These are phyloP conservation scores for Tricholoma sp. DNA, from an alignment of 768 basidiomycete genomes.

Conservation along the genomic window DNA sequence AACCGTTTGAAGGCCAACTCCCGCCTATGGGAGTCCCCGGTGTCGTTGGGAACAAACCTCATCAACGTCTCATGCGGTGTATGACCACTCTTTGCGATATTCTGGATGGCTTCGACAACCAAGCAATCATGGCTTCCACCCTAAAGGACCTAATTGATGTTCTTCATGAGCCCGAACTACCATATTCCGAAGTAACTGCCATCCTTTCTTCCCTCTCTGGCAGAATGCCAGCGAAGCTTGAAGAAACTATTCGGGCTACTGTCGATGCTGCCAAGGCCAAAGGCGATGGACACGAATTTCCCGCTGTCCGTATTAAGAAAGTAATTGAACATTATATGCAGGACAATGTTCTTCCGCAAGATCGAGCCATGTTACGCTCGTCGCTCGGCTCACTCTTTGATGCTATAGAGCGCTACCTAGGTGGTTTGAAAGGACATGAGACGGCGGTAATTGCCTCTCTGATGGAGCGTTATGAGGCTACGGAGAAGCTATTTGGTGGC, in stretches of 20 bases:
- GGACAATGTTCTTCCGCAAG: conserved; percentile 74
- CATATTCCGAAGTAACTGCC: conserved; percentile 79
- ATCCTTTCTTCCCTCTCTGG: conserved; percentile 88
- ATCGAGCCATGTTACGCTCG: conserved; percentile 72
- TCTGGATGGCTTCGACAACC: conserved; percentile 95
- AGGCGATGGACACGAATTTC: conserved; percentile 80
- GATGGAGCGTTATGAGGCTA: conserved; percentile 73
- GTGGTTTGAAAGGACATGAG: conserved; percentile 86
- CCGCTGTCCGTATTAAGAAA: conserved; percentile 81
- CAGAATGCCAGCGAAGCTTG: conserved; percentile 88
- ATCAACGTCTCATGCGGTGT: conserved; percentile 78
- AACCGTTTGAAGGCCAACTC: conserved; percentile 94
- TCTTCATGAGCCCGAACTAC: conserved; percentile 80
- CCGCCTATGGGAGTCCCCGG: conserved; percentile 83
- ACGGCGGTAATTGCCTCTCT: conserved; percentile 71
- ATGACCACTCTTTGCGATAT: conserved; percentile 82
- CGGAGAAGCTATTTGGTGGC: conserved; percentile 91
- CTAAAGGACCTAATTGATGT: conserved; percentile 83
- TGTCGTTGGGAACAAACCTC: conserved; percentile 83
- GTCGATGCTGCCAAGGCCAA: conserved; percentile 77
- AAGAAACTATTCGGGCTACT: conserved; percentile 74
- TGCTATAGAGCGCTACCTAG: conserved; percentile 72
- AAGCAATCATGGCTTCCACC: conserved; percentile 80
- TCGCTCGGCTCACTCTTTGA: conserved; percentile 69
- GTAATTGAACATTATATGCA: conserved; percentile 80